Conservation (phyloP, 2,329 filamentous ascomycete species). For the Colletotrichum truncatum region DNA sequence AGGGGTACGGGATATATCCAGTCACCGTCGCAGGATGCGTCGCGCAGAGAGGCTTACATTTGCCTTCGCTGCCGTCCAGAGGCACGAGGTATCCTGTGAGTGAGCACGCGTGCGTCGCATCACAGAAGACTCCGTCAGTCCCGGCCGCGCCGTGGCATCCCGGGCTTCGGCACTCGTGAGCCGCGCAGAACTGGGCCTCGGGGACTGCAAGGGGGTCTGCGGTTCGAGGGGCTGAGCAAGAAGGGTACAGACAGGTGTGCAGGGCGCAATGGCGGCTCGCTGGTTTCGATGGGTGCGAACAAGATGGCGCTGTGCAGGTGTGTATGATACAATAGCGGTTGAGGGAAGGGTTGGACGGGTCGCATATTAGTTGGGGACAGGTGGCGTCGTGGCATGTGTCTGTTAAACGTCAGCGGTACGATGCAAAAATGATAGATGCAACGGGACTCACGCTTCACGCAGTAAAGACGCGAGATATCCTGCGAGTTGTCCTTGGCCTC, state of each 20-base stretch:
- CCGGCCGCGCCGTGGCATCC: not conserved
- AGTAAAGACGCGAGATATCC: slow-evolving; percentile 11
- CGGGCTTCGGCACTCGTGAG: slow-evolving; percentile 19
- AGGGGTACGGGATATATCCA: not conserved
- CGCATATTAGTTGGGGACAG: slow-evolving; percentile 18
- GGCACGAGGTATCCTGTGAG: slow-evolving; percentile 7
- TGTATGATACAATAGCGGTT: slow-evolving; percentile 23
- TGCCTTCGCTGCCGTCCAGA: not conserved
- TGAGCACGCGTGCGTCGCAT: slow-evolving; percentile 17
- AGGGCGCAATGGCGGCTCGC: slow-evolving; percentile 23
- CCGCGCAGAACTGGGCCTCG: slow-evolving; percentile 15
- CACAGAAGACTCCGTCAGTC: slow-evolving; percentile 10
- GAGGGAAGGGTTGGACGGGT: slow-evolving; percentile 9
- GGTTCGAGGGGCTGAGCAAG: slow-evolving; percentile 24
- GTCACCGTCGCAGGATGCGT: slow-evolving; percentile 15
- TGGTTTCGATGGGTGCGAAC: slow-evolving; percentile 13
- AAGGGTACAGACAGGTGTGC: slow-evolving; percentile 18
- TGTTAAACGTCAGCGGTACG: not conserved
- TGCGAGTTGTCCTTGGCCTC: slow-evolving; percentile 10
- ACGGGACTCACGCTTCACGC: slow-evolving; percentile 13
- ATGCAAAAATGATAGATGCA: not conserved
- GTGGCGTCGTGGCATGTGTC: slow-evolving; percentile 20
- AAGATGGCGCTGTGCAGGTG: slow-evolving; percentile 11
- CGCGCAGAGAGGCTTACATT: slow-evolving; percentile 21
- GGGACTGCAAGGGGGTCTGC: slow-evolving; percentile 12